Evolutionary conservation across 352 stramenopile species (phyloP), one percentile per base, ranked within the genome.

Genomic region (Plasmopara halstedii): DNA sequence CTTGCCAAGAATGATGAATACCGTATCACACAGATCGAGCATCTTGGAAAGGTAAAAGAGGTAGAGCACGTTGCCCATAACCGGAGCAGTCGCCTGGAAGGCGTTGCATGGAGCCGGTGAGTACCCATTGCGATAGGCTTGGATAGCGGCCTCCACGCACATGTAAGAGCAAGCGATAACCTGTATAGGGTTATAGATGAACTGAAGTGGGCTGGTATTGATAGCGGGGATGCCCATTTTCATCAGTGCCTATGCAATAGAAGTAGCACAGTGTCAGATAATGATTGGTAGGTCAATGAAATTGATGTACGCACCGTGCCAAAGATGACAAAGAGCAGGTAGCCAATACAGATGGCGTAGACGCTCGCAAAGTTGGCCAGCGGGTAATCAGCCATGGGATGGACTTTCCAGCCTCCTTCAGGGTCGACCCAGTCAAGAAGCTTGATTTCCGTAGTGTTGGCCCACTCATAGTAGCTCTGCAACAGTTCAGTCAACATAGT

Each of bases 31-130:
- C 58, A 95, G 77, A 55, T 95, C 83, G 19, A 93, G 73, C 50
- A 93, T 83, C 68, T 98, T 98, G 55, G 81, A 97, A 38, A 98
- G 62, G 68, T 97, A 98, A 63, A 98, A 98, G 1, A 98, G 63
- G 79, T 93, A 98, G 1, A 98, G 62, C 25, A 98, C 61, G 58
- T 94, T 94, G 29, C 71, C 84, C 54, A 98, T 70, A 40, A 94
- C 74, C 4, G 90, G 89, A 54, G 93, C 73, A 14, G 70, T 56
- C 3, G 70, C 55, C 48, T 95, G 71, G 64, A 94, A 97, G 15
- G 64, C 55, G 53, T 95, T 92, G 73, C 94, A 98, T 4, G 67
- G 88, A 0, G 75, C 49, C 2, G 88, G 10, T 33, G 69, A 76
- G 70, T 98, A 98, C 39, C 50, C 68, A 53, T 89, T 85, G 43